Base-by-base conservation (phyloP, 2,329 filamentous ascomycete species). In the Trichophyton equinum region DNA sequence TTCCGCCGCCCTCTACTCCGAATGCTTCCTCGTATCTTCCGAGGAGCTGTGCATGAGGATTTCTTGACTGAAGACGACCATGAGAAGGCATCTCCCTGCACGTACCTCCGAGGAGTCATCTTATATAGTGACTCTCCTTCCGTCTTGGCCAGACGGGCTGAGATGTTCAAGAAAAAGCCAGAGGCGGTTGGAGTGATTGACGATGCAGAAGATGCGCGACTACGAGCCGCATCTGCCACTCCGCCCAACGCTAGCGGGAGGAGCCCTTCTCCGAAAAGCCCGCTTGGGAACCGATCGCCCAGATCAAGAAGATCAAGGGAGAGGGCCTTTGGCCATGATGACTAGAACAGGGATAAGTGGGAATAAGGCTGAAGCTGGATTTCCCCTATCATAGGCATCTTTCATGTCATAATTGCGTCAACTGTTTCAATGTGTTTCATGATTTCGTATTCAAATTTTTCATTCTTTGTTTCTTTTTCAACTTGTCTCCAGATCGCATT, bases 1-100 rank as follows among this genome's bases (percentile, higher is more conserved):
- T 25, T 47, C 55, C 60, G 62, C 15, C 64, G 61, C 20, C 74
- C 81, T 7, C 69, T 82, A 22, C 69, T 82, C 8, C 75, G 79
- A 25, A 72, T 80, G 2, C 79, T 81, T 69, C 80, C 80, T 1
- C 76, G 78, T 57, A 78, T 82, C 47, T 72, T 74, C 55, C 76
- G 80, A n/a, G 79, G 82, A 67, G 71, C 76, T 13, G 77, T 77
- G 13, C 78, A 80, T 61, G 73, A 75, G 60, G 73, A 76, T 60
- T 77, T 80, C 67, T 68, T 69, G 22, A 57, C 65, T 6, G 73
- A 75, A 2, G 73, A 74, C 40, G 78, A 78, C 57, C 70, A 71
- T 46, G 78, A 80, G 61, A 73, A 75, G 57, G 75, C 75, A 8
- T 68, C 62, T 2, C 62, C 68, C 1, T 79, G 76, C 65, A 70